Base-by-base conservation (phyloP, 768 basidiomycete species). In the Mycena belliarum region DNA sequence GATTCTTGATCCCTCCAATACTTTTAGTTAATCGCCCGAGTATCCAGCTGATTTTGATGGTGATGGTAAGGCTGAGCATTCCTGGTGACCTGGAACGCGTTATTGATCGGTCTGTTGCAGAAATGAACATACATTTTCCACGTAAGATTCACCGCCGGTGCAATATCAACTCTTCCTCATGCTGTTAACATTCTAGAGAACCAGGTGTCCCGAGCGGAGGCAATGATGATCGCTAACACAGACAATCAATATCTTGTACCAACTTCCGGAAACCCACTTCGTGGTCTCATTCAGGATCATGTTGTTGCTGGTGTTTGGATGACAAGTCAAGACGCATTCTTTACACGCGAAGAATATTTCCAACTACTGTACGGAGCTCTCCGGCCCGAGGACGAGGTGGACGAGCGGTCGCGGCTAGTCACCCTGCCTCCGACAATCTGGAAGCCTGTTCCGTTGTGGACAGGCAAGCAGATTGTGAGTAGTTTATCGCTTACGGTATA, bases 91-190 rank as follows among this genome's bases (percentile, higher is more conserved):
- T 38, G 42, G n/a, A n/a, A n/a, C 14, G 57, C 55, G 32, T 24
- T 57, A n/a, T 63, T 63, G 69, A 32, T 65, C 65, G 35, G 56
- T 26, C 40, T 57, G 52, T 53, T 24, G 60, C 63, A 93, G 96
- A 99, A 72, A 99, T 99, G 96, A 99, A 99, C 75, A 94, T 99
- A 47, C 97, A 99, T 77, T 99, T 99, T 66, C 95, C 97, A 65
- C 96, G 93, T 93, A 72, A 75, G 91, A 77, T 46, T 58, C 28
- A 14, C n/a, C 7, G 25, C 43, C 55, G n/a, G 44, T 53, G 21
- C 8, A 6, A 56, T 37, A 26, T 20, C 41, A 41, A 49, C 18
- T 49, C 29, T 49, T 26, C 28, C 11, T 50, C 25, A 24, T 60
- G 46, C 29, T 59, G 21, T 53, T 43, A 23, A 35, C 52, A 52